Base-by-base conservation (phyloP, 139 green algal genomes). In the Penium margaritaceum region DNA sequence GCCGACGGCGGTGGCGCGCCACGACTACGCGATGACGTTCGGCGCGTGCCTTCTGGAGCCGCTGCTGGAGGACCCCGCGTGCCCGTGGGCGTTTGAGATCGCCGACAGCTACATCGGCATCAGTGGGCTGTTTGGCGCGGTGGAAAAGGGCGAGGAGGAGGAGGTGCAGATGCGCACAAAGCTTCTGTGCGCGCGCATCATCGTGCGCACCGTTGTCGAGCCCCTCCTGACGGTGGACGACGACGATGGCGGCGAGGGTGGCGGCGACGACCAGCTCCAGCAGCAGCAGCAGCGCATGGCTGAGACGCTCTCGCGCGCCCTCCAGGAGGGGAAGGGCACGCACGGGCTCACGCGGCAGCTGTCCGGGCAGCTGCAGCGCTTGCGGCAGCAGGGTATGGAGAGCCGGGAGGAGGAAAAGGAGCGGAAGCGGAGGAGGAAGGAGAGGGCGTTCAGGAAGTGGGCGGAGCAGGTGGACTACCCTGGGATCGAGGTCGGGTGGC, bases 401-500 rank as follows among this genome's bases (percentile, higher is more conserved):
- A 60, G 51, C 0, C 17, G 1, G 51, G 51, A n/a, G 17, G 51
- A 24, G 66, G 37, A 24, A 39, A 30, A 30, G 39, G 7, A 19
- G 21, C 17, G 36, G 66, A 9, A 35, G 66, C 19, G 19, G 46
- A 24, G 19, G 24, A 43, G 54, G 66, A 61, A 60, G 3, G 36
- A 30, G 19, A 24, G 24, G 35, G 66, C 19, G 43, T n/a, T 74
- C 21, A 30, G 33, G n/a, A 38, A n/a, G 37, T 63, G 36, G 66
- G 24, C 44, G 24, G n/a, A 63, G 41, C 17, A 32, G n/a, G 24
- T 44, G 33, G 41, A 33, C 9, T 39, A 74, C 21, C 39, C 66
- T 2, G 66, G 44, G 54, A 39, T 30, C n/a, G 41, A 70, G 39
- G 54, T 63, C 17, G 66, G 66, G 19, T 74, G 66, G 66, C 17